These are phyloP conservation scores for Naganishia sp. DNA, from an alignment of 1,284 basidiomycete genomes.

Conservation along the genomic window DNA sequence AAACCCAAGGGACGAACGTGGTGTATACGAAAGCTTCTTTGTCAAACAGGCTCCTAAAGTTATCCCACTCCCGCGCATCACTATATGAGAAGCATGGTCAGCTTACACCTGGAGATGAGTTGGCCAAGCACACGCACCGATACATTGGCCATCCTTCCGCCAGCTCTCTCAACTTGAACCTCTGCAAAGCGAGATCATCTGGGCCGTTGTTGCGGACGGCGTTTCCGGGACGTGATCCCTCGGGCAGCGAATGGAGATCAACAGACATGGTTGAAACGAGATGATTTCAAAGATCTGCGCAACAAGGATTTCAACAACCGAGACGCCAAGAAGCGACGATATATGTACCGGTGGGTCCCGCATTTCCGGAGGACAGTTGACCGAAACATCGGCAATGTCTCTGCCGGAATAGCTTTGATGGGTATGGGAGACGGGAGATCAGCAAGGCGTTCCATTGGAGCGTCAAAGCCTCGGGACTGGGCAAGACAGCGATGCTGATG, in stretches of 20 bases:
- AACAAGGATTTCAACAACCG: not conserved
- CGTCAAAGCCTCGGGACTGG: too few species aligned
- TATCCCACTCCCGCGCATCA: constrained; percentile 24
- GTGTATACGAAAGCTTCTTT: constrained; percentile 26
- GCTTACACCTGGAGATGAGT: not conserved
- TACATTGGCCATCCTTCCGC: constrained; percentile 29
- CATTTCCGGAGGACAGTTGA: constrained; percentile 3
- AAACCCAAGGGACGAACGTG: not conserved
- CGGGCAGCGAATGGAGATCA: constrained; percentile 20
- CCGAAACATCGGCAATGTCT: not conserved
- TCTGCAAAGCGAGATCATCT: constrained; percentile 21
- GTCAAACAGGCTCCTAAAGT: constrained; percentile 23
- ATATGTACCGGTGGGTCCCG: not conserved
- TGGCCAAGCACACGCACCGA: not conserved
- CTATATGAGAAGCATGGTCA: not conserved
- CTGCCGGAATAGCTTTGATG: too few species aligned
- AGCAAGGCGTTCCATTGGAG: too few species aligned
- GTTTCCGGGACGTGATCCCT: constrained; percentile 9
- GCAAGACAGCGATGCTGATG: too few species aligned
- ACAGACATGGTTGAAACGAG: not conserved
- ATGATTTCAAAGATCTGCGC: not conserved
- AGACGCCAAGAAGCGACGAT: not conserved
- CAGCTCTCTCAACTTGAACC: constrained; percentile 23
- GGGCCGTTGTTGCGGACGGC: constrained; percentile 20
- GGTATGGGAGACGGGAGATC: too few species aligned